phyloP scores from a whole-genome alignment of 2,329 filamentous ascomycete species.

The Leptographium procerum region DNA sequence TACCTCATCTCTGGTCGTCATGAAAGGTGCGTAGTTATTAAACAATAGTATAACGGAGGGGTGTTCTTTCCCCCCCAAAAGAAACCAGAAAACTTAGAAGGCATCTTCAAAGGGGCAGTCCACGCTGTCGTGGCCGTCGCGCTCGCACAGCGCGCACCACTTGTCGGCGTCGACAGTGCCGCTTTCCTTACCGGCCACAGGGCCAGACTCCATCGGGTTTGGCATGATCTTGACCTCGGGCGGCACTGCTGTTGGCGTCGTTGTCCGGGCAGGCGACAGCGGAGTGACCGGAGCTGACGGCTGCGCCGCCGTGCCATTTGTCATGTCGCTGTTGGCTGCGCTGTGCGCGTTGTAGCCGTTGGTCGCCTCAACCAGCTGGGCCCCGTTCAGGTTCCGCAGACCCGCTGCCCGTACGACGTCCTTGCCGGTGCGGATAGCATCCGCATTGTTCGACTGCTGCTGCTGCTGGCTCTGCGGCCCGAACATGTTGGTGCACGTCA shows the following conservation, averaged over 20 bases:
- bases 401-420: not conserved
- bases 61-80: not conserved
- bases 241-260: conserved; percentile 25
- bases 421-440: not conserved
- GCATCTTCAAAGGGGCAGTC: conserved; percentile 88
- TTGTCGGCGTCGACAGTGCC: conserved; percentile 72
- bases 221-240: conserved; percentile 39
- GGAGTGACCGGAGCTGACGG: conserved; percentile 18
- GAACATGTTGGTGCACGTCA: conserved; percentile 90
- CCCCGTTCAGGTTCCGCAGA: not conserved
- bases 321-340: conserved; percentile 24
- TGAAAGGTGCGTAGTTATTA: not conserved
- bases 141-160: conserved; percentile 95
- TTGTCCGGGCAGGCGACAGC: conserved; percentile 25
- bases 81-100: conserved; percentile 30
- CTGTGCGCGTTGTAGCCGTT: conserved; percentile 20
- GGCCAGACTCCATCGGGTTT: conserved; percentile 53
- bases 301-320: conserved; percentile 21
- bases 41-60: not conserved
- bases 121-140: conserved; percentile 91
- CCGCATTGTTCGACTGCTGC: conserved; percentile 10
- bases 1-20: not conserved
- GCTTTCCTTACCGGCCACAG: conserved; percentile 67
- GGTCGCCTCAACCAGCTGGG: not conserved
- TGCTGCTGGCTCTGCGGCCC: conserved; percentile 7